Percentiles rank a stretch among this genome's conserved stretches.
Conservation (phyloP, 257 asterid genomes). For the Mitragyna speciosa region DNA sequence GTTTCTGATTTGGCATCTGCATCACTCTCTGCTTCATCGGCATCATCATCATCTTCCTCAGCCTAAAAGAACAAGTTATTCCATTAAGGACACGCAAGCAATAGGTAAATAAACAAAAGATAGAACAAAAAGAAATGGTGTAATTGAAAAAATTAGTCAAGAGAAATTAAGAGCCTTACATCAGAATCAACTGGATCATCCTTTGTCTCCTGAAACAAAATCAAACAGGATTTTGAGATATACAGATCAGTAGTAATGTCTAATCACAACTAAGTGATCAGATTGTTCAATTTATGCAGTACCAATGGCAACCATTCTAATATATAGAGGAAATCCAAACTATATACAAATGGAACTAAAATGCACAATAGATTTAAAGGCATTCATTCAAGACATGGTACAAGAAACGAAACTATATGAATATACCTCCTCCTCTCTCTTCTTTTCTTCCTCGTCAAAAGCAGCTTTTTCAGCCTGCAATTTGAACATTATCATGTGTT, state of each 20-base stretch:
- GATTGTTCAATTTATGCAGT: background rate
- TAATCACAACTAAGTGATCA: background rate
- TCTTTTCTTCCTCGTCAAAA: constrained; percentile 90
- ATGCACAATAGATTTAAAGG: background rate
- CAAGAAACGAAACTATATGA: too few species aligned
- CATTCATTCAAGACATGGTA: too few species aligned
- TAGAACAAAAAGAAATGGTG: too few species aligned
- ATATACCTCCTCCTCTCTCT: constrained; percentile 93
- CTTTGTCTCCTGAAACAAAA: constrained; percentile 45
- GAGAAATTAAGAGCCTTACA: constrained; percentile 28
- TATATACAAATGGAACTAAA: background rate
- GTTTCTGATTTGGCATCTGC: constrained; percentile 42
- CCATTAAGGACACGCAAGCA: constrained; percentile 6
- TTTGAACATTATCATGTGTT: constrained; percentile 11
- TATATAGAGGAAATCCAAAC: background rate
- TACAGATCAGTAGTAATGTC: background rate
- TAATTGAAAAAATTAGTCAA: background rate
- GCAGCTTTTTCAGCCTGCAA: constrained; percentile 92
- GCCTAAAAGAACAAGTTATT: constrained; percentile 34
- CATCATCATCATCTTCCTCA: constrained; percentile 64
- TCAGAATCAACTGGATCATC: constrained; percentile 60
- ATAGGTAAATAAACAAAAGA: too few species aligned
- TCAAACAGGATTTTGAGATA: constrained; percentile 1
- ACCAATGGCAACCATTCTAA: background rate
- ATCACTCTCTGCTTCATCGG: constrained; percentile 43